Evolutionary conservation across 208 protist species (phyloP).

Genomic region (Acanthamoeba culbertsoni): DNA sequence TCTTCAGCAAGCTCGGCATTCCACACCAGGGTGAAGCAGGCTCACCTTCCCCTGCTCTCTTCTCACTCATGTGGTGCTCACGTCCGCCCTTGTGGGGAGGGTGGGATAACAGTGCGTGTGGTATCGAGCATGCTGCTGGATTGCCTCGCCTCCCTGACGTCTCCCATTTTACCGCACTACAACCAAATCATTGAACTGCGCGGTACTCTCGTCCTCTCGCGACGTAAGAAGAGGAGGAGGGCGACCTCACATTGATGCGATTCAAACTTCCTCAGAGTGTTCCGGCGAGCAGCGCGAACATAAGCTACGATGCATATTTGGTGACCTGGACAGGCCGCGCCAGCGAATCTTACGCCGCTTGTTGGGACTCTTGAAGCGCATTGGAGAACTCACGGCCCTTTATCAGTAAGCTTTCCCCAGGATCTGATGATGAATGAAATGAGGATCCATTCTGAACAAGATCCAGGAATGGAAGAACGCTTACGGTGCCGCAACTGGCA

Average conservation of each 20-base stretch:
- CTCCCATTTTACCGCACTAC: not conserved
- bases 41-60: no score
- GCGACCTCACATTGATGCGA: not conserved
- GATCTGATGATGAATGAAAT: not conserved
- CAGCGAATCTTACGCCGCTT: not conserved
- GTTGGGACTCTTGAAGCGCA: slow-evolving; percentile 26
- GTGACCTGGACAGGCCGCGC: not conserved
- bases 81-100: not conserved
- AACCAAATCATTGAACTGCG: not conserved
- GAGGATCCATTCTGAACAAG: not conserved
- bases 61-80: not conserved
- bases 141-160: not conserved
- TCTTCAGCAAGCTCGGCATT: not conserved
- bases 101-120: not conserved
- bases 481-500: not conserved
- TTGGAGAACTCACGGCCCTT: not conserved
- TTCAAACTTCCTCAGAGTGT: not conserved
- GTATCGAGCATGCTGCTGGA: slow-evolving; percentile 6
- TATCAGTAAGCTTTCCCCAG: no score
- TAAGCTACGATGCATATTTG: not conserved
- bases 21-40: not conserved
- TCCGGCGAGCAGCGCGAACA: not conserved
- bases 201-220: not conserved
- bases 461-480: not conserved
- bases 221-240: no score